Evolutionary conservation across 495 filamentous ascomycete species (phyloP), one percentile per base, ranked within the genome.

Genomic region (Penicillium fimorum): DNA sequence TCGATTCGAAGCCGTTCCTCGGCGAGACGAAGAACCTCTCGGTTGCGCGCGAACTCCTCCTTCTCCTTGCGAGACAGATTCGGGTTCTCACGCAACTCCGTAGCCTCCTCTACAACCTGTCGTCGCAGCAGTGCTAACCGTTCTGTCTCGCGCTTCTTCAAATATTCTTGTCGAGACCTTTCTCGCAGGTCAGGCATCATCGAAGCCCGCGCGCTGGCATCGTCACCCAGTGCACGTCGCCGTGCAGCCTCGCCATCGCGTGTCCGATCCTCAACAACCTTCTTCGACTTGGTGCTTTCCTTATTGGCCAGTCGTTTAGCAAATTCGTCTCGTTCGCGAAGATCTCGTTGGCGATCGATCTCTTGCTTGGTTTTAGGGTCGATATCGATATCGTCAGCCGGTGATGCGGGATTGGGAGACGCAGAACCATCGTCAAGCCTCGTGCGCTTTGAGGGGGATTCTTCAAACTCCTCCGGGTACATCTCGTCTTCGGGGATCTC

Each of bases 61-160:
- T 88, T 94, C 76, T 98, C 94, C 49, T 76, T 76, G 55, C 86
- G 81, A 3, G 87, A 89, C 13, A 98, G 74, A 49, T 80, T 82
- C 0, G 86, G 87, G 48, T 92, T 92, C 24, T 85, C 87, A 40
- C 87, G 79, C 59, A 96, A 71, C 69, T 97, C 95, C 18, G 85
- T 84, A 7, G 86, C 83, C 65, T 98, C 94, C 60, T 97, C 94
- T 2, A 82, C 83, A n/a, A 98, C 92, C 65, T 98, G 93, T 64
- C 89, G 90, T 18, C 92, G 84, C 33, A 97, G 71, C 13, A 97
- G 76, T 0, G 88, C 90, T 24, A 98, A 73, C 58, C 87, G 83
- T 76, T 97, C 91, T 0, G 87, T 78, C 67, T 97, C 92, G 37
- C 94, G 78, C 76, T 97, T 98, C 73, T 90, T 89, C 27, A 98